These are phyloP conservation scores for Stylonectria norvegica DNA, from an alignment of 2,329 filamentous ascomycete species.

Conservation along the genomic window DNA sequence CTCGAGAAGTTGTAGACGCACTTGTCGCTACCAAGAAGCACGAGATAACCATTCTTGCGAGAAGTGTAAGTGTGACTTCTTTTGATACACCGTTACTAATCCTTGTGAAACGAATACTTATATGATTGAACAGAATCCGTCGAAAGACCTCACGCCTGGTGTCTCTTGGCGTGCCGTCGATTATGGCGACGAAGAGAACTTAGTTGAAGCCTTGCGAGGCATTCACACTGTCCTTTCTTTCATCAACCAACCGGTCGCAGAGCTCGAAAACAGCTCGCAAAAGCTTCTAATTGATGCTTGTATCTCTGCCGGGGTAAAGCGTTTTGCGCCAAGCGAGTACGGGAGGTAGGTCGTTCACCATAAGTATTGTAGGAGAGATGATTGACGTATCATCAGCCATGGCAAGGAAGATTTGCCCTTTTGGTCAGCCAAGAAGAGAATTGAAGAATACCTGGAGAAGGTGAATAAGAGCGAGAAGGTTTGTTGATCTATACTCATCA, in stretches of 20 bases:
- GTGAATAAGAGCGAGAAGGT: constrained; percentile 48
- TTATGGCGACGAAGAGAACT: constrained; percentile 35
- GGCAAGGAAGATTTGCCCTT: no score
- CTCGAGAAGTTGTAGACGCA: constrained; percentile 49
- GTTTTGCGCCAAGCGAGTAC: constrained; percentile 61
- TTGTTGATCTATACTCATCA: no score
- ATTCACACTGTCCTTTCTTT: constrained; percentile 54
- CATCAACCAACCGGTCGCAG: constrained; percentile 34
- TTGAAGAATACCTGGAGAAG: constrained; percentile 47
- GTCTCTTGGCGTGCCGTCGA: constrained; percentile 40
- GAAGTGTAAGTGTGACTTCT: constrained; percentile 45
- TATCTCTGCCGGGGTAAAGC: constrained; percentile 54
- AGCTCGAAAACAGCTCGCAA: constrained; percentile 32
- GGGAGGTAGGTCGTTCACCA: constrained; percentile 39
- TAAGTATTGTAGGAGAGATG: no score
- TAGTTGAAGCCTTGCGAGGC: constrained; percentile 41
- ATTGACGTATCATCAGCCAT: no score
- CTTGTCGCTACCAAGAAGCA: constrained; percentile 48
- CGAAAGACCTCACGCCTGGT: no score
- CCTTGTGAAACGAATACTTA: no score
- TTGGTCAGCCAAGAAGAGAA: constrained; percentile 39
- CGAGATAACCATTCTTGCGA: constrained; percentile 48
- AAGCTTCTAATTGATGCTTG: constrained; percentile 53
- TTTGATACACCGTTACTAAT: no score
- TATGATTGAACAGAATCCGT: no score